Evolutionary conservation across 352 stramenopile species (phyloP).

Genomic region (Globisporangium cederbergense): DNA sequence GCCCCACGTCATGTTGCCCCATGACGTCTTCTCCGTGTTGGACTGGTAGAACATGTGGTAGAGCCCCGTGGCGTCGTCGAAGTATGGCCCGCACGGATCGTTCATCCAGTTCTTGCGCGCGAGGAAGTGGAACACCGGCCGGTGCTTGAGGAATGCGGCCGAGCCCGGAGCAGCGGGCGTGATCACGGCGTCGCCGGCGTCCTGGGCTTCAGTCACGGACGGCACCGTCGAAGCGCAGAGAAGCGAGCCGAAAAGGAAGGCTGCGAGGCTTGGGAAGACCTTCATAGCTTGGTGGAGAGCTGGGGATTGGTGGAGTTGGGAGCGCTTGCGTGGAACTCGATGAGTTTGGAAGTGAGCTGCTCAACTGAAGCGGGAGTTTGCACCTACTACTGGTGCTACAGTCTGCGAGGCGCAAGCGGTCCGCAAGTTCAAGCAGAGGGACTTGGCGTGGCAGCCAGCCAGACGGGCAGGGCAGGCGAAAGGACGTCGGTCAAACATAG

Average conservation of each 20-base stretch:
- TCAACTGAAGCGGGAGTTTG: slow-evolving; percentile 7
- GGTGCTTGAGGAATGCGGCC: slow-evolving; percentile 49
- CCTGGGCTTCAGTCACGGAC: slow-evolving; percentile 2
- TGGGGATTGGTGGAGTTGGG: background rate
- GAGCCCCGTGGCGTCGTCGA: slow-evolving; percentile 44
- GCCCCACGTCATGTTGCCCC: slow-evolving; percentile 78
- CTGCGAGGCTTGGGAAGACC: slow-evolving; percentile 23
- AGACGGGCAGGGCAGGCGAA: background rate
- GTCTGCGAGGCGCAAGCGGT: background rate
- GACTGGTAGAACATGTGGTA: slow-evolving; percentile 85
- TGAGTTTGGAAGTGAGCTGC: slow-evolving; percentile 9
- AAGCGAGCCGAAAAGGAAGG: slow-evolving; percentile 16
- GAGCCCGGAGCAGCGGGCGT: slow-evolving; percentile 27
- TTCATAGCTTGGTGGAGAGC: slow-evolving; percentile 18
- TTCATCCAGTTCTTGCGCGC: slow-evolving; percentile 81
- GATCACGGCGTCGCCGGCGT: slow-evolving; percentile 24
- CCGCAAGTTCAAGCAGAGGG: background rate
- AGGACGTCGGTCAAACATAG: background rate
- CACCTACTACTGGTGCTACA: background rate
- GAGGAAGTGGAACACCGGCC: slow-evolving; percentile 57
- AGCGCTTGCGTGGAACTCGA: slow-evolving; percentile 4
- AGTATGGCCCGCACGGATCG: slow-evolving; percentile 77
- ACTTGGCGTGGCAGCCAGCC: background rate
- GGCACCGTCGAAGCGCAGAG: slow-evolving; percentile 5
- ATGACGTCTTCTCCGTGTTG: slow-evolving; percentile 54